Base-by-base conservation (phyloP, 2,329 filamentous ascomycete species). In the Epichloe gansuensis region DNA sequence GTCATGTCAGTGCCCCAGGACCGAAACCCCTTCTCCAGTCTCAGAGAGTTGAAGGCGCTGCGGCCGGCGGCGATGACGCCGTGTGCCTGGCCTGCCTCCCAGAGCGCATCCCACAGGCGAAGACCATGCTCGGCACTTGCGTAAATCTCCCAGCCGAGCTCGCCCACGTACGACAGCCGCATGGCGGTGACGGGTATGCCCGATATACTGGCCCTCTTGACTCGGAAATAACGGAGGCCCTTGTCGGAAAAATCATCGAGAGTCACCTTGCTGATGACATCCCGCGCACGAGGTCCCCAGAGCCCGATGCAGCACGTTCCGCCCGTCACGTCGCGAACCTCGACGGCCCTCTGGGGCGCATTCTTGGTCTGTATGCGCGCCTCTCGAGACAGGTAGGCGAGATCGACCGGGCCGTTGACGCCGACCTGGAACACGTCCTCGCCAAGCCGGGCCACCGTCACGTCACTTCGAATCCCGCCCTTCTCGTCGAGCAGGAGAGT, bases 91-190 rank as follows among this genome's bases (percentile, higher is more conserved):
- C 80, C 80, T 1, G 77, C 76, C 35, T 73, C 61, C 68, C 66
- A 81, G 1, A 84, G 63, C 0, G 68, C 67, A 55, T 83, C 79
- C 81, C 81, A 84, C 0, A 84, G 66, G 1, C 71, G 66, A 12
- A 72, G 71, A 0, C 80, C 80, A 41, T 76, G 73, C 27, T 83
- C 80, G 0, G 80, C 75, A 36, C 70, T 80, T 1, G 79, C 72
- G 54, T 81, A 77, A 21, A 84, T 72, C 59, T 84, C 80, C 78
- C 78, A 84, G 1, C 81, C 80, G 0, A 71, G 64, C 57, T 84
- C 80, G 5, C 81, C 80, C 4, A 84, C 76, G 49, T 77, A 80
- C 0, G 80, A 83, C 39, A 80, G 69, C 3, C 77, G 71, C 58
- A 81, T 72, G 0, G 70, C 71, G 0, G 69, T 75, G 3, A 81